phyloP scores from a whole-genome alignment of 2,329 filamentous ascomycete genomes.

The Fusarium metavorans region DNA sequence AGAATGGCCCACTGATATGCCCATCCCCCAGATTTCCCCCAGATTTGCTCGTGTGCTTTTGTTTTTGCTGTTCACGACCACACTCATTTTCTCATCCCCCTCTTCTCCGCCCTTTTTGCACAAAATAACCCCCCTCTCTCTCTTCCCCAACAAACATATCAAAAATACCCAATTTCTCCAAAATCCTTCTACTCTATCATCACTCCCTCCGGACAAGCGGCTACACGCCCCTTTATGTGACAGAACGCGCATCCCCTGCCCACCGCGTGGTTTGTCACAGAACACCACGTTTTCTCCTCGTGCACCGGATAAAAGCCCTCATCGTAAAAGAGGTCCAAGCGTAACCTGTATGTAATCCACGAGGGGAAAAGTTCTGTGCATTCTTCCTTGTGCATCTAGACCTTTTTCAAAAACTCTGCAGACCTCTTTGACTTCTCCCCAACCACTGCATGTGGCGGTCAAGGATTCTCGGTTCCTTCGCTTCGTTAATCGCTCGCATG shows the following conservation, averaged over 20 bases:
- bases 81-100: not conserved
- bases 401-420: not conserved
- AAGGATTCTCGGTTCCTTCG: not conserved
- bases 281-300: slow-evolving; percentile 3
- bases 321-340: not conserved
- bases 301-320: slow-evolving; percentile 1
- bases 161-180: not conserved
- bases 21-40: not conserved
- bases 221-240: not conserved
- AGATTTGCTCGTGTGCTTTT: not conserved
- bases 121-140: not conserved
- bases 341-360: not conserved
- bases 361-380: not conserved
- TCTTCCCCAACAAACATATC: slow-evolving; percentile 1
- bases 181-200: not conserved
- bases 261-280: slow-evolving; percentile 2
- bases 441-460: not conserved
- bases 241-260: not conserved
- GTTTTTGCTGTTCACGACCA: not conserved
- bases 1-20: not conserved
- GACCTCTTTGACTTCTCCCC: not conserved
- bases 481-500: not conserved
- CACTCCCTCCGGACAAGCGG: slow-evolving; percentile 19
- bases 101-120: slow-evolving; percentile 1
- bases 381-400: not conserved